Base-by-base conservation (phyloP, 2,329 filamentous ascomycete genomes). In the Dichotomopilus funicola region DNA sequence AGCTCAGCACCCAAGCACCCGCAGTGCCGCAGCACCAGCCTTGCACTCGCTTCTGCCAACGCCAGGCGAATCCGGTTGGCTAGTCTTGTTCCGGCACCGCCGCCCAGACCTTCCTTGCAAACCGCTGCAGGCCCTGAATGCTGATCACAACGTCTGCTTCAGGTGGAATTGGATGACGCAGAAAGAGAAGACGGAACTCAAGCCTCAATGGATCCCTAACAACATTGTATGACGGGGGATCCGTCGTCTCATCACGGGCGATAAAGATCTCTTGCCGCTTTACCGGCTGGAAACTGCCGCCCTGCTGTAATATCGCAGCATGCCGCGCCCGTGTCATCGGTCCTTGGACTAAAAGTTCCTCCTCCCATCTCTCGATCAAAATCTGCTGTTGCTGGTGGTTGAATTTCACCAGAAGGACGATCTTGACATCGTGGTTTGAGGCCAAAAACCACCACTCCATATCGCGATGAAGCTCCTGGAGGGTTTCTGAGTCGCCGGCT, bases 1-100 rank as follows among this genome's bases (percentile, higher is more conserved):
- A 58, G 59, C 59, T 58, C 61, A 55, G 60, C 56, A 57, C 19
- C 19, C n/a, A n/a, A n/a, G n/a, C n/a, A n/a, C n/a, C n/a, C n/a
- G n/a, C n/a, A n/a, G n/a, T n/a, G n/a, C n/a, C 19, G 19, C 19
- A 27, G 19, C 19, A 27, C 19, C 19, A 27, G 19, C 19, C 19
- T 27, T 27, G 19, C 19, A 27, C 19, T 27, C 19, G 19, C n/a
- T n/a, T n/a, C n/a, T n/a, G n/a, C n/a, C n/a, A n/a, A n/a, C n/a
- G n/a, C n/a, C n/a, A 27, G 19, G 19, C 19, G 19, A 27, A 27
- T 27, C 19, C 19, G 19, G 2, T 27, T 27, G 19, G 19, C 19
- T 27, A 27, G 19, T 27, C 19, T 27, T 27, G 3, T 27, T 27
- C 19, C 19, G 19, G 19, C 19, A 27, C 19, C 19, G 19, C 3